Evolutionary conservation across 331 rosid species (phyloP), one percentile per base, ranked within the genome.

Genomic region (Rosa hybrid): DNA sequence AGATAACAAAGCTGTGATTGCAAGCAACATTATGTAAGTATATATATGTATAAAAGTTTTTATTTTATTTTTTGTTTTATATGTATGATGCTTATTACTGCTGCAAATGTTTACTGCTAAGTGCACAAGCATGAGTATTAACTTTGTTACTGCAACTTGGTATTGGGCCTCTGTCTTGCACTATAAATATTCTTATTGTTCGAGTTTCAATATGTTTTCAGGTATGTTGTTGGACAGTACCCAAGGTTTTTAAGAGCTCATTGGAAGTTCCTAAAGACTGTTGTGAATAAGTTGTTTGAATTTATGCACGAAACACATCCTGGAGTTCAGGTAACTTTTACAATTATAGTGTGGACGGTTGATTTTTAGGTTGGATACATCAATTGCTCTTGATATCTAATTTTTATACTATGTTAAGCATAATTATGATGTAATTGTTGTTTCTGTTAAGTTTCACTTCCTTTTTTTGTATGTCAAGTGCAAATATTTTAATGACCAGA

Each of bases 241-340:
- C 98, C 99, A 18, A 87, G 99, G 50, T 96, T 96, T 84, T 86
- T 96, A 74, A 89, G 98, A 87, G 99, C 98, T 73, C 97, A 96
- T 75, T 96, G 97, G 98, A 96, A 93, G 88, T 96, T 96, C 85
- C 82, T 96, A 71, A 96, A 96, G 86, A 96, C 98, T 44, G 97
- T 96, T 39, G 97, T 96, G 78, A 93, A 92, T 80, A 96, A 96
- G 87, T 86, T 96, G 92, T 96, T 96, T 68, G 99, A 96, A 84
- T 96, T 96, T 80, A 96, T 93, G 99, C 98, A 96, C 25, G 97
- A 96, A 88, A 96, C 97, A 13, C 99, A 96, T 86, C 99, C 99
- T 34, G 99, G 99, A 80, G 99, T 93, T 84, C 99, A 96, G 98
- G 99, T 96, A 72, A 71, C 17, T 84, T 84, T 50, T 71, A 9